These are phyloP conservation scores for Haematococcus sp. DNA, from an alignment of 139 green algal species.

Conservation along the genomic window DNA sequence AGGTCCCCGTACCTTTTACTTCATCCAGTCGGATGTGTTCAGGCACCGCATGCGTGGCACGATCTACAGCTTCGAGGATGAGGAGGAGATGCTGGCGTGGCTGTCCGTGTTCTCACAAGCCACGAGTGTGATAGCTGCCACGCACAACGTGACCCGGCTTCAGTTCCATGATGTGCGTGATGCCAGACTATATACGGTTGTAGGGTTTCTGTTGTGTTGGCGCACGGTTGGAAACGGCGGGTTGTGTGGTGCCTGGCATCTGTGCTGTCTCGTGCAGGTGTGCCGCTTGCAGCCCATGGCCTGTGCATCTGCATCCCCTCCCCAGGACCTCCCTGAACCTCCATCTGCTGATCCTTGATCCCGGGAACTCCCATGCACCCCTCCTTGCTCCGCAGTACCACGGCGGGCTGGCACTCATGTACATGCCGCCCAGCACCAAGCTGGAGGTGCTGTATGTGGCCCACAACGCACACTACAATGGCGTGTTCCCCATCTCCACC, in stretches of 20 bases:
- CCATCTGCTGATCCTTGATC: too few relatives aligned
- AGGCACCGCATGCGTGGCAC: conserved; percentile 11
- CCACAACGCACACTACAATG: conserved; percentile 47
- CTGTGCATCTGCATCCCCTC: too few relatives aligned
- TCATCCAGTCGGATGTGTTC: conserved; percentile 25
- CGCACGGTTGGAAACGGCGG: too few relatives aligned
- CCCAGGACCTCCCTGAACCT: too few relatives aligned
- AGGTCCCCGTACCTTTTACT: conserved; percentile 5
- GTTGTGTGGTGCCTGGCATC: too few relatives aligned
- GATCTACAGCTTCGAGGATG: conserved; percentile 33
- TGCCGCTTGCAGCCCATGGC: too few relatives aligned
- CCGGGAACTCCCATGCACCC: too few relatives aligned
- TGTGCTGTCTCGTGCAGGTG: too few relatives aligned
- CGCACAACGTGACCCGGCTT: conserved; percentile 18
- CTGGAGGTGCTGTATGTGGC: conserved; percentile 27
- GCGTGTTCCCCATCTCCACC: conserved; percentile 30
- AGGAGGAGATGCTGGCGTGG: conserved; percentile 45
- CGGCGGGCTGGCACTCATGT: conserved; percentile 28
- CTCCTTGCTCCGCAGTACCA: conserved; percentile 23
- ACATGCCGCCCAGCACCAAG: conserved; percentile 15
- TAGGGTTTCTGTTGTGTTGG: too few relatives aligned
- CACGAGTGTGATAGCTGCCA: conserved; percentile 11
- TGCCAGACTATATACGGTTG: too few relatives aligned
- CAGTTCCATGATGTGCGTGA: conserved; percentile 41
- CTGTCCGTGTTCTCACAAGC: conserved; percentile 39